Evolutionary conservation across 2,329 filamentous ascomycete genomes (phyloP), one percentile per base, ranked within the genome.

Genomic region (Scedosporium dehoogii): DNA sequence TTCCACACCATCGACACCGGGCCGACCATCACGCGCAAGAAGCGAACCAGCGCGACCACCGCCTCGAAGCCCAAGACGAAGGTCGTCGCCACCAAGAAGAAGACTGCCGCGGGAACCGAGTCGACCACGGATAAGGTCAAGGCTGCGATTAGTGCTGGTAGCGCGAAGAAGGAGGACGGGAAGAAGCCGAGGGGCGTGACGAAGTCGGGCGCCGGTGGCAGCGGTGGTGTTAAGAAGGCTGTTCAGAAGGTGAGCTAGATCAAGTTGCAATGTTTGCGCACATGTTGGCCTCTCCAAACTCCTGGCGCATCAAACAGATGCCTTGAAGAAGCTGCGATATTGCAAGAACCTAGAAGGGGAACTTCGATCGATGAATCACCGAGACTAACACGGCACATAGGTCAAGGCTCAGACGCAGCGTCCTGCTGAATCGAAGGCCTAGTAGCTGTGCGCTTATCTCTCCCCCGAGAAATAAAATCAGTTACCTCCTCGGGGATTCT

Each of bases 1-100:
- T 77, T 83, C 70, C 70, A 74, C 64, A 73, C 75, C 55, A 70
- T 82, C 68, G 79, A 82, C 70, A 79, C 78, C 14, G 74, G 72
- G 53, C 78, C 79, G n/a, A 33, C 59, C 59, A 61, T 55, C 59
- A 41, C 46, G 5, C 59, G 59, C 48, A 55, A 42, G 29, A 61
- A 56, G 59, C 27, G 27, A 18, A 18, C 29, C 5, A 41, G 1
- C 12, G 6, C 27, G 14, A 41, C 41, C 29, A 10, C 44, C 7
- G 6, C 58, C 2, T 38, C 33, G 33, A 58, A 41, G 55, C 25
- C 55, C 16, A 33, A 58, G 27, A 51, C 23, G 16, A 46, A 51
- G 21, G 42, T 21, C 42, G 44, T 16, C 16, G 59, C 25, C 9
- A 53, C 16, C 14, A 21, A 29, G 23, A 44, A 55, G 48, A 61